Percentiles rank a stretch among this genome's conserved stretches.
These are phyloP conservation scores for Rehmannia glutinosa DNA, from an alignment of 257 asterid genomes.

Conservation along the genomic window DNA sequence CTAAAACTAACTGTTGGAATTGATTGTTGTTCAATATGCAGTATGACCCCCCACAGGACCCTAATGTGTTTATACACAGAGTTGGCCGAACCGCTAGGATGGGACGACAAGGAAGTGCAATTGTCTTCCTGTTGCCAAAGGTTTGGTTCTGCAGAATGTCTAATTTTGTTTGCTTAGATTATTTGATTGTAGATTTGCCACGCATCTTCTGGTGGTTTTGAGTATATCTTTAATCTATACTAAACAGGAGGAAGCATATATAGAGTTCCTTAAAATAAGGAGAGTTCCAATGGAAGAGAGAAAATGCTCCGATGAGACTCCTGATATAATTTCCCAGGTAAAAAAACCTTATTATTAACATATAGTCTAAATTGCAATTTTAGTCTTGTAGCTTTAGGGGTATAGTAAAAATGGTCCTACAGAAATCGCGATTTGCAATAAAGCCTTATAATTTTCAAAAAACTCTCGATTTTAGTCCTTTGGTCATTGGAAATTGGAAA, in stretches of 20 bases:
- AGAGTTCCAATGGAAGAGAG: conserved; percentile 77
- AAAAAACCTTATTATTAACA: background rate
- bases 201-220: background rate
- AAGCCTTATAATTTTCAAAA: no score
- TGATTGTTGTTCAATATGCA: conserved; percentile 34
- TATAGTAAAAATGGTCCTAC: no score
- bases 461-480: no score
- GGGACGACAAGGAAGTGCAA: conserved; percentile 89
- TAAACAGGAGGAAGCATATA: conserved; percentile 80
- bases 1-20: conserved; percentile 10
- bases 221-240: conserved; percentile 13
- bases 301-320: conserved; percentile 45
- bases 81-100: conserved; percentile 98
- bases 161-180: background rate
- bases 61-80: conserved; percentile 85
- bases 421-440: no score
- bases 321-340: conserved; percentile 76
- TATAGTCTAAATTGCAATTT: no score
- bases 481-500: no score
- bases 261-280: conserved; percentile 66
- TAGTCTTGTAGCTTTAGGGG: no score
- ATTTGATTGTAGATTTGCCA: background rate
- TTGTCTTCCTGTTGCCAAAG: conserved; percentile 83
- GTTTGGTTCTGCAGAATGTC: conserved; percentile 27
- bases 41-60: conserved; percentile 98